These are phyloP conservation scores for Leishmania aethiopica DNA, from an alignment of 208 protist species.

Conservation along the genomic window DNA sequence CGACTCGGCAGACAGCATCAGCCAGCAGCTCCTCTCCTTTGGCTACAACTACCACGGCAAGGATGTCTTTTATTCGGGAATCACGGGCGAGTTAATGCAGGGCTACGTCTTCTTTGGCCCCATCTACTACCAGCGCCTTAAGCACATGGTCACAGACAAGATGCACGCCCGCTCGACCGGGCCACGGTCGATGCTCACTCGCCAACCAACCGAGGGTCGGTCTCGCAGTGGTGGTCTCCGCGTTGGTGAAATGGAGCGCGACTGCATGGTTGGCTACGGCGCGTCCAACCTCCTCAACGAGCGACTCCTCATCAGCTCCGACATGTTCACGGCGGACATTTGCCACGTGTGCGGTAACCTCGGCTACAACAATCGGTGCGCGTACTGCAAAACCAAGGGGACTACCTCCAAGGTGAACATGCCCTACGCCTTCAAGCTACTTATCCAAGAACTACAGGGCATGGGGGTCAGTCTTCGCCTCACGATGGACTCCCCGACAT, in stretches of 20 bases:
- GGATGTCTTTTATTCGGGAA: constrained; percentile 96
- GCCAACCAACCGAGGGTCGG: constrained; percentile 99
- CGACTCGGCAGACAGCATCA: constrained; percentile 95
- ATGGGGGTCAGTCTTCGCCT: constrained; percentile 96
- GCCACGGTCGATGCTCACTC: constrained; percentile 96
- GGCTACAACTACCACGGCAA: constrained; percentile 99
- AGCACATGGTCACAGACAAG: constrained; percentile 99
- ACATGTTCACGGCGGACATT: constrained; percentile 96
- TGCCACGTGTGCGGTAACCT: constrained; percentile 94
- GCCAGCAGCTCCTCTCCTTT: constrained; percentile 70
- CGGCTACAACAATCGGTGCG: constrained; percentile 92
- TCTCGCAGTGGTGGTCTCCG: constrained; percentile 98
- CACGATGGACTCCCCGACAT: constrained; percentile 34
- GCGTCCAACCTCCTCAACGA: constrained; percentile 96
- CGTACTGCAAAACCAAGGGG: constrained; percentile 93
- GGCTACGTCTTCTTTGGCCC: constrained; percentile 99
- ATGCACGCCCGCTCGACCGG: constrained; percentile 98
- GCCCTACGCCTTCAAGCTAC: constrained; percentile 99
- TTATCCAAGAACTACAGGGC: constrained; percentile 99
- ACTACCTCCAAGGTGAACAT: constrained; percentile 94
- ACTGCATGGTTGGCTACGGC: constrained; percentile 99
- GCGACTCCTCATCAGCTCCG: constrained; percentile 97
- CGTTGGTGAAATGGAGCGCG: constrained; percentile 99
- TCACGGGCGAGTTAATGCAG: constrained; percentile 97
- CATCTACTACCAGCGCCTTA: constrained; percentile 99